Percentiles rank a stretch among this genome's conserved stretches.
These are phyloP conservation scores for Wallacemonas sp. DNA, from an alignment of 208 protist genomes.

Conservation along the genomic window DNA sequence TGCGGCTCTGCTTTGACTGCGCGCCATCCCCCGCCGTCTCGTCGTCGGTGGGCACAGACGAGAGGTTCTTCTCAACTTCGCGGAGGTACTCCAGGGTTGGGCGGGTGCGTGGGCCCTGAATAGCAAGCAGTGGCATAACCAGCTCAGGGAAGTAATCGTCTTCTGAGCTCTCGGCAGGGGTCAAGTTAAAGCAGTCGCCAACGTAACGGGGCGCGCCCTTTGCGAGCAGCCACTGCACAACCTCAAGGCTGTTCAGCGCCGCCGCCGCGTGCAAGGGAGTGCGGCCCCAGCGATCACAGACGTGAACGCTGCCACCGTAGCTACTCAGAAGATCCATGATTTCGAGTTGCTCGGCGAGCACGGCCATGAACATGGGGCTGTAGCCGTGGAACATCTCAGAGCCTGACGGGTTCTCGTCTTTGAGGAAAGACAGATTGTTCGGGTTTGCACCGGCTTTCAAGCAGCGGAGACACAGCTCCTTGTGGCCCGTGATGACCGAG, in stretches of 20 bases:
- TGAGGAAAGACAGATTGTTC: conserved; percentile 85
- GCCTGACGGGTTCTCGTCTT: conserved; percentile 47
- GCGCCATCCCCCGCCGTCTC: not conserved
- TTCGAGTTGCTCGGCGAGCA: conserved; percentile 71
- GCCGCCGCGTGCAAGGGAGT: conserved; percentile 82
- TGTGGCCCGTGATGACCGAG: conserved; percentile 73
- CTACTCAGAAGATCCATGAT: conserved; percentile 63
- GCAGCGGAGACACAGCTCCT: conserved; percentile 60
- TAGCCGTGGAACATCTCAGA: conserved; percentile 89
- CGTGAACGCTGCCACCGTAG: conserved; percentile 72
- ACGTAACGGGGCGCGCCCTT: conserved; percentile 79
- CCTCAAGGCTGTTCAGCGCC: conserved; percentile 63
- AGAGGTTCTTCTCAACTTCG: conserved; percentile 13
- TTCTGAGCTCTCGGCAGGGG: conserved; percentile 36
- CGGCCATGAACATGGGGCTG: conserved; percentile 84
- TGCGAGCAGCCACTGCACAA: conserved; percentile 72
- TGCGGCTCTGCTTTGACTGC: conserved; percentile 9
- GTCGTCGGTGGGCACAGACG: conserved; percentile 13
- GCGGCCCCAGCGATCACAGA: conserved; percentile 89
- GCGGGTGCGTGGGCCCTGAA: conserved; percentile 34
- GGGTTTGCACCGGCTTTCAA: conserved; percentile 80
- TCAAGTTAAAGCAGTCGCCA: conserved; percentile 50
- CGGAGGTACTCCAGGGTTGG: conserved; percentile 35
- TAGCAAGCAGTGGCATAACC: conserved; percentile 55
- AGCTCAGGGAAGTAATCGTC: conserved; percentile 51